Evolutionary conservation across 805 yeast genomes (phyloP).

Genomic region (Candida insectorum): DNA sequence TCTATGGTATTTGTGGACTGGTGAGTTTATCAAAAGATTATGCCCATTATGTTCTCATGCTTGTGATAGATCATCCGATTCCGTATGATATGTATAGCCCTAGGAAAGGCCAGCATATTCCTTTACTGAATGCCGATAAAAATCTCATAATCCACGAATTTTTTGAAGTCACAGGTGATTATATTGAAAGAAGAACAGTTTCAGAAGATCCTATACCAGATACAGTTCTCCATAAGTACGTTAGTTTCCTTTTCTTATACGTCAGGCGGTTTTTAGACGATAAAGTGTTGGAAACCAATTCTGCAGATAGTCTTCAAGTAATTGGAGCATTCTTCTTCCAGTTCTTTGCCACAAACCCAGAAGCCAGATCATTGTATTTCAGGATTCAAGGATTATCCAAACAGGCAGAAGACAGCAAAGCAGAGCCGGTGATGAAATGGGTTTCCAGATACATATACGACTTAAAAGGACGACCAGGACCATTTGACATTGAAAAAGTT

Average conservation of each 20-base stretch:
- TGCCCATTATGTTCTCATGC: slow-evolving; percentile 61
- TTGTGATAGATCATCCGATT: slow-evolving; percentile 46
- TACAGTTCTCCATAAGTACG: slow-evolving; percentile 37
- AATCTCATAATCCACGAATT: slow-evolving; percentile 71
- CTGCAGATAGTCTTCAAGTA: not conserved
- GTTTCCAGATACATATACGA: not conserved
- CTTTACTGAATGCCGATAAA: slow-evolving; percentile 55
- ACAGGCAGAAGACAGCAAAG: not conserved
- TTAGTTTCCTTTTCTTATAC: slow-evolving; percentile 62
- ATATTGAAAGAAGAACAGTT: slow-evolving; percentile 27
- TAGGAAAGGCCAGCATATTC: slow-evolving; percentile 49
- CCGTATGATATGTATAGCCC: slow-evolving; percentile 42
- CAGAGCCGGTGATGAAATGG: not conserved
- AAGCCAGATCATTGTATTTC: slow-evolving; percentile 10
- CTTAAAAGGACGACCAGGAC: not conserved
- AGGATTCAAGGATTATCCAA: not conserved
- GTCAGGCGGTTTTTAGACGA: slow-evolving; percentile 18
- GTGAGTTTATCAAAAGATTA: slow-evolving; percentile 51
- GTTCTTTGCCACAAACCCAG: not conserved
- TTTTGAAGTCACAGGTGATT: slow-evolving; percentile 41
- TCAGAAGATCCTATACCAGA: slow-evolving; percentile 26
- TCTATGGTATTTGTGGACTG: slow-evolving; percentile 64
- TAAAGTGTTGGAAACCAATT: not conserved
- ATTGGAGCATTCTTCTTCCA: not conserved
- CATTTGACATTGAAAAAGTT: too few relatives aligned